These are phyloP conservation scores for Saturnispora saitoi DNA, from an alignment of 805 yeast genomes.

Conservation along the genomic window DNA sequence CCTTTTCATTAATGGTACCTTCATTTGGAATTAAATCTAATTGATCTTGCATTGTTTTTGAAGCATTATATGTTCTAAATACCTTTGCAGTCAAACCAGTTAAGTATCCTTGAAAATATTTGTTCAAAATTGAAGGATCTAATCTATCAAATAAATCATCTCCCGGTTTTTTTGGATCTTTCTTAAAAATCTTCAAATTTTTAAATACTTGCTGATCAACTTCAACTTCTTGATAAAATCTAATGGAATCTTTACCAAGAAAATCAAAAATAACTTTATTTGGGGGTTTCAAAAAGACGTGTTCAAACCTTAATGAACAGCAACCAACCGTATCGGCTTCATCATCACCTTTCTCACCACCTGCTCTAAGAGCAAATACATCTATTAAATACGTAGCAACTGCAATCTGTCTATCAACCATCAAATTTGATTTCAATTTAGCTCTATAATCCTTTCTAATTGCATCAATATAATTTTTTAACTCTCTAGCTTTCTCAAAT, in stretches of 20 bases:
- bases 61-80: constrained; percentile 94
- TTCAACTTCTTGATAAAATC: constrained; percentile 86
- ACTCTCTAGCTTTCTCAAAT: constrained; percentile 86
- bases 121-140: constrained; percentile 74
- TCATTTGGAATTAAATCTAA: constrained; percentile 75
- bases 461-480: constrained; percentile 59
- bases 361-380: constrained; percentile 91
- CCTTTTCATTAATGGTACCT: constrained; percentile 82
- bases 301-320: constrained; percentile 88
- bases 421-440: constrained; percentile 62
- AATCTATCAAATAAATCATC: constrained; percentile 88
- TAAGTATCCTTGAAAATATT: constrained; percentile 83
- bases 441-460: constrained; percentile 69
- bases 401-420: constrained; percentile 86
- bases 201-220: constrained; percentile 90
- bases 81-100: constrained; percentile 93
- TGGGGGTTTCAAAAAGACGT: constrained; percentile 78
- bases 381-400: constrained; percentile 91
- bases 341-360: constrained; percentile 95
- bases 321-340: constrained; percentile 99
- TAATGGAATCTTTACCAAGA: constrained; percentile 89
- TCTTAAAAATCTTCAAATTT: constrained; percentile 78
- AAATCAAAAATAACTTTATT: constrained; percentile 82
- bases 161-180: constrained; percentile 82
- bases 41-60: constrained; percentile 95